Percentiles rank a stretch among this genome's conserved stretches.
Evolutionary conservation across 345 rosid species (phyloP).

Genomic region (Eucalyptus curtisii): DNA sequence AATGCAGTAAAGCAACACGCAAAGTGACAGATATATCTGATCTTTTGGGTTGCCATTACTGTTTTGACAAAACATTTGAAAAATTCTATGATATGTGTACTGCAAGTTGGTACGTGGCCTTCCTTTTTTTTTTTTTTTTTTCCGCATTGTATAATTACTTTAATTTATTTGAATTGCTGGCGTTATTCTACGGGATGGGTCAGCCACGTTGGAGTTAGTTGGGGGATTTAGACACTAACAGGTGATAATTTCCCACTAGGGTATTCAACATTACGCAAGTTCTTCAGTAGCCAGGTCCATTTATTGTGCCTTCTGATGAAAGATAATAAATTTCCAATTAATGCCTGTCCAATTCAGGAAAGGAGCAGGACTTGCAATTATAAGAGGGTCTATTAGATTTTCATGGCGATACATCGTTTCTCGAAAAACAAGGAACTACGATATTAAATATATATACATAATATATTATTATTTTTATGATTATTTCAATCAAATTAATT

Average conservation of each 20-base stretch:
- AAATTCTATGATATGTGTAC: constrained; percentile 60
- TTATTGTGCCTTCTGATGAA: neutral
- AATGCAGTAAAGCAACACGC: constrained; percentile 72
- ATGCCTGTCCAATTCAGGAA: no score
- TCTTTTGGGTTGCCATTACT: constrained; percentile 56
- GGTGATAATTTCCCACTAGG: neutral
- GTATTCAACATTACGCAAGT: neutral
- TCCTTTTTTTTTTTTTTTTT: no score
- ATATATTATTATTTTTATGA: no score
- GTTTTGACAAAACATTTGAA: constrained; percentile 58
- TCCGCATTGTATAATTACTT: neutral
- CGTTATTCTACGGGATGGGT: neutral
- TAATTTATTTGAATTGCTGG: neutral
- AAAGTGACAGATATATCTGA: constrained; percentile 45
- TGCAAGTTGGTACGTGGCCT: constrained; percentile 46
- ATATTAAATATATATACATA: no score
- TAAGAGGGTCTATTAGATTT: no score
- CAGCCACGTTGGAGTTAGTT: neutral
- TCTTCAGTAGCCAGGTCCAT: neutral
- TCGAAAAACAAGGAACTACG: no score
- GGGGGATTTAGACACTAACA: neutral
- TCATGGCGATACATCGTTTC: no score
- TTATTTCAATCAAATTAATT: no score
- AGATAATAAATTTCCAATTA: no score
- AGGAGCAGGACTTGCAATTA: no score